Conservation (phyloP, 345 rosid species). For the Bruguiera parviflora region DNA sequence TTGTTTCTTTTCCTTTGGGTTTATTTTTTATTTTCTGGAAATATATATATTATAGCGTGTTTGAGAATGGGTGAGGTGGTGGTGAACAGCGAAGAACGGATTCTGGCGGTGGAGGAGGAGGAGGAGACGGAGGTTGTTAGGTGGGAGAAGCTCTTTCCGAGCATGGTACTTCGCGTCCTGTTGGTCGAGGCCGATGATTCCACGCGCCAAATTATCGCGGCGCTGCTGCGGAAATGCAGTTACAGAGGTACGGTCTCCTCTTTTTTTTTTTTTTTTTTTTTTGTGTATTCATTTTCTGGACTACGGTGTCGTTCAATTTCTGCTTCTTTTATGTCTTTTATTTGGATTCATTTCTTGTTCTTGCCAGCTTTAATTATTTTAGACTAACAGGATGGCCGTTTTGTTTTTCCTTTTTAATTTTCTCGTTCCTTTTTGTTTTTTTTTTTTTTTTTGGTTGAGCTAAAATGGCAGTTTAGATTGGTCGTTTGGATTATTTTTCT, state of each 20-base stretch:
- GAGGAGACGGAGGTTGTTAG: constrained; percentile 34
- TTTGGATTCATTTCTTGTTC: neutral
- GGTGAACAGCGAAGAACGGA: constrained; percentile 30
- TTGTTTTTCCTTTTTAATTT: too few relatives aligned
- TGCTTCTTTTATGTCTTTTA: neutral
- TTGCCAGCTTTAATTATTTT: too few relatives aligned
- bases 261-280: neutral
- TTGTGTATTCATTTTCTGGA: neutral
- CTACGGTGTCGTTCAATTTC: too few relatives aligned
- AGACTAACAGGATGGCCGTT: too few relatives aligned
- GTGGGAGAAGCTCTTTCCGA: constrained; percentile 62
- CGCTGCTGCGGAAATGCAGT: constrained; percentile 66
- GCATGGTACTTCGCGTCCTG: constrained; percentile 54
- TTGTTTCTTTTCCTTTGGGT: neutral
- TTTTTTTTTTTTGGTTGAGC: too few relatives aligned
- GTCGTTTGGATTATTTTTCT: too few relatives aligned
- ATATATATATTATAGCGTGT: constrained; percentile 1
- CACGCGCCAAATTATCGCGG: constrained; percentile 68
- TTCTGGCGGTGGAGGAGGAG: constrained; percentile 18
- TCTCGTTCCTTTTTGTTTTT: too few relatives aligned
- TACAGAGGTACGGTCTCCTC: constrained; percentile 42
- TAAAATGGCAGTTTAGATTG: too few relatives aligned
- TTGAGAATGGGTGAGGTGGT: constrained; percentile 53
- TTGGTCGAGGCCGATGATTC: constrained; percentile 74
- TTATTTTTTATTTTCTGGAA: neutral